Base-by-base conservation (phyloP, 2,329 filamentous ascomycete genomes). In the Myriosclerotinia duriaeana region DNA sequence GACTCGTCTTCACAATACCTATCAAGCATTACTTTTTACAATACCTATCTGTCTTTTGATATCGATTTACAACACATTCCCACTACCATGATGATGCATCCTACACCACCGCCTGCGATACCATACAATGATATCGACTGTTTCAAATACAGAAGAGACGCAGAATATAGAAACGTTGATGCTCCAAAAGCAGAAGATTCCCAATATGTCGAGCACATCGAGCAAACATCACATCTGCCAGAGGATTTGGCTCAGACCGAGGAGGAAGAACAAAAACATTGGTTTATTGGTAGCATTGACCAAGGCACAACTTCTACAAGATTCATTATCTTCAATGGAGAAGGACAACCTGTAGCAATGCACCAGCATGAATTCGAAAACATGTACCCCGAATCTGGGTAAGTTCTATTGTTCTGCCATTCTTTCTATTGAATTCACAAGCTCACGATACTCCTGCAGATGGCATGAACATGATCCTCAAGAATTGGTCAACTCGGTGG, bases 321-420 rank as follows among this genome's bases (percentile, higher is more conserved):
- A 48, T 97, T 97, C 79, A 85, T 97, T 72, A 93, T 97, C 76
- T 97, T 97, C 80, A 88, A 96, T 78, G 87, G 87, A 70, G 80
- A 85, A 53, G 92, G 93, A 65, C 87, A 90, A 67, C 90, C 91
- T 5, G 85, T 95, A 54, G 92, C 90, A 48, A 89, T 87, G 72
- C 92, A 96, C 77, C 93, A 96, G 79, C 87, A 93, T 71, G 92
- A 96, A 77, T 93, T 96, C 75, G 86, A 87, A 71, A 93, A 96
- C 76, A 85, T 89, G 67, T 94, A 96, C 77, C 91, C 92, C 20
- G 83, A 93, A 69, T 89, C 93, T 71, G 93, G 93, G 90, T 95
- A 82, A 79, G 87, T 83, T 69, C 54, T 52, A 20, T 6, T 20
- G 26, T 61, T 54, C 56, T 30, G 34, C 15, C 12, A 30, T 12